Evolutionary conservation across 176 grass and related monocot genomes (phyloP).

Genomic region (maize (Zea mays)): Zm-B73-REFERENCE-NAM-5.0 NC_050101.1:178735501-178736000

Average conservation of each 20-base stretch:
- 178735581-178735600: constrained; percentile 94
- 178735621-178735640: constrained; percentile 68
- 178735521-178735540: constrained; percentile 74
- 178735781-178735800: constrained; percentile 24
- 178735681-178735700: neutral
- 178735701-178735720: constrained; percentile 11
- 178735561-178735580: constrained; percentile 88
- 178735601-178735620: constrained; percentile 99
- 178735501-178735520: constrained; percentile 51
- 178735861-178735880: neutral
- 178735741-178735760: constrained; percentile 7
- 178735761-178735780: neutral
- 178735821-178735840: too few relatives aligned
- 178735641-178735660: constrained; percentile 24
- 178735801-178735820: neutral
- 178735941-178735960: constrained; percentile 97
- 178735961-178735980: constrained; percentile 98
- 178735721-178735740: neutral
- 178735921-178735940: constrained; percentile 56
- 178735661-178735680: constrained; percentile 25
- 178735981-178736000: constrained; percentile 99
- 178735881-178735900: constrained; percentile 12
- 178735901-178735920: constrained; percentile 1
- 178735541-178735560: constrained; percentile 48
- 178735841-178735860: too few relatives aligned